Conservation (phyloP, 257 asterid genomes). For the Voacanga thouarsii region DNA sequence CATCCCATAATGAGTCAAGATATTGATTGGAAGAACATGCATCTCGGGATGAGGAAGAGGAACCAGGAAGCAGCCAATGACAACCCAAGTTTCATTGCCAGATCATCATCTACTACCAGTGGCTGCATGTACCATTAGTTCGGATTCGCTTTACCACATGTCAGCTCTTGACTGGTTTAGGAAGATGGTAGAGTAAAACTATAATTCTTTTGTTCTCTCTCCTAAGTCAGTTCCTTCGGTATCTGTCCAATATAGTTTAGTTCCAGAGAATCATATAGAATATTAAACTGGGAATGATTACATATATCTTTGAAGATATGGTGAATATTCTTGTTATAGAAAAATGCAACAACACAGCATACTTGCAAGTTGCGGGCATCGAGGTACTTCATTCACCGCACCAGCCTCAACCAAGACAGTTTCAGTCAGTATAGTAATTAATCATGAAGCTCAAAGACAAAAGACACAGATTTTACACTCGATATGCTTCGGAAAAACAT, state of each 20-base stretch:
- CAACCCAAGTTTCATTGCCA: slow-evolving; percentile 11
- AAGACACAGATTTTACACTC: not conserved
- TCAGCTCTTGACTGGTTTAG: slow-evolving; percentile 19
- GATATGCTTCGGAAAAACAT: not conserved
- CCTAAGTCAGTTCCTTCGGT: not conserved
- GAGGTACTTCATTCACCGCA: not conserved
- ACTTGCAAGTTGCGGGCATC: not conserved
- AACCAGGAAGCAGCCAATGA: slow-evolving; percentile 11
- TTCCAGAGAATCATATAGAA: not conserved
- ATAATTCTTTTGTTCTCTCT: not conserved
- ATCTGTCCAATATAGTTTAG: not conserved
- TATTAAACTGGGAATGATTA: not conserved
- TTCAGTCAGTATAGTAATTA: not conserved
- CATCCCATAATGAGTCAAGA: not conserved
- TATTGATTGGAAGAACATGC: slow-evolving; percentile 14
- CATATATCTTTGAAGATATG: not conserved
- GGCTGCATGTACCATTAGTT: slow-evolving; percentile 3
- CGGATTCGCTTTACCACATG: slow-evolving; percentile 18
- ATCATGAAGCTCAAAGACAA: slow-evolving; percentile 5
- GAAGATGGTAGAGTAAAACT: not conserved
- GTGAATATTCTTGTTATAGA: not conserved
- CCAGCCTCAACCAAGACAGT: not conserved
- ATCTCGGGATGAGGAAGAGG: slow-evolving; percentile 16
- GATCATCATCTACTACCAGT: slow-evolving; percentile 7
- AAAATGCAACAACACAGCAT: not conserved